Conservation (phyloP, 257 asterid species). For the Scutellaria minor region DNA sequence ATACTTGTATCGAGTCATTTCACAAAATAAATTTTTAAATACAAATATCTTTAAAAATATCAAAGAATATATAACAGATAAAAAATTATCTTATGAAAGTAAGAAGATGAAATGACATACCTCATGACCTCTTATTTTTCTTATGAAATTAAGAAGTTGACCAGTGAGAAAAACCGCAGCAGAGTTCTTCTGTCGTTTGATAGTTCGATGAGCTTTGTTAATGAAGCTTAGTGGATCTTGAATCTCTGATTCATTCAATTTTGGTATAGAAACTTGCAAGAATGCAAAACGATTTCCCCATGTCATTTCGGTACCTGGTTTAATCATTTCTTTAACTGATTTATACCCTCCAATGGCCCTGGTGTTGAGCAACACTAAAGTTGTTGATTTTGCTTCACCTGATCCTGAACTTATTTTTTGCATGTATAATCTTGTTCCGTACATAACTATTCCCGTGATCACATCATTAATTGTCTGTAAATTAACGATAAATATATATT, state of each 20-base stretch:
- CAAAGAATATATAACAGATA: too few relatives aligned
- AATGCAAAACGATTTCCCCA: conserved; percentile 83
- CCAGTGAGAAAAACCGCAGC: conserved; percentile 53
- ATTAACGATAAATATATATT: too few relatives aligned
- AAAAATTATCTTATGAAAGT: background rate
- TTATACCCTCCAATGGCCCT: conserved; percentile 63
- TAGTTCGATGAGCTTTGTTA: conserved; percentile 44
- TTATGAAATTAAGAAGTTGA: conserved; percentile 49
- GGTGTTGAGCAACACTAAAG: conserved; percentile 65
- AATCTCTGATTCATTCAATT: conserved; percentile 27
- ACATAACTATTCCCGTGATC: conserved; percentile 53
- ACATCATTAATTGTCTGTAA: conserved; percentile 73
- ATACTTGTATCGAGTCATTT: too few relatives aligned
- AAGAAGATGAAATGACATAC: conserved; percentile 31
- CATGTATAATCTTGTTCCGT: conserved; percentile 71
- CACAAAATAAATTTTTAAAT: too few relatives aligned
- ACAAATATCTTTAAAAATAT: too few relatives aligned
- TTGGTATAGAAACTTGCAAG: conserved; percentile 55
- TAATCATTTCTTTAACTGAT: conserved; percentile 65
- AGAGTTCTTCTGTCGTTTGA: conserved; percentile 62
- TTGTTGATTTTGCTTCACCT: conserved; percentile 44
- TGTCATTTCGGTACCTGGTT: conserved; percentile 55
- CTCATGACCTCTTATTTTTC: conserved; percentile 61
- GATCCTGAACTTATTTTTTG: conserved; percentile 38
- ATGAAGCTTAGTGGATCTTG: conserved; percentile 55